These are phyloP conservation scores for Penicillium sp. DNA, from an alignment of 2,329 filamentous ascomycete genomes.

Conservation along the genomic window DNA sequence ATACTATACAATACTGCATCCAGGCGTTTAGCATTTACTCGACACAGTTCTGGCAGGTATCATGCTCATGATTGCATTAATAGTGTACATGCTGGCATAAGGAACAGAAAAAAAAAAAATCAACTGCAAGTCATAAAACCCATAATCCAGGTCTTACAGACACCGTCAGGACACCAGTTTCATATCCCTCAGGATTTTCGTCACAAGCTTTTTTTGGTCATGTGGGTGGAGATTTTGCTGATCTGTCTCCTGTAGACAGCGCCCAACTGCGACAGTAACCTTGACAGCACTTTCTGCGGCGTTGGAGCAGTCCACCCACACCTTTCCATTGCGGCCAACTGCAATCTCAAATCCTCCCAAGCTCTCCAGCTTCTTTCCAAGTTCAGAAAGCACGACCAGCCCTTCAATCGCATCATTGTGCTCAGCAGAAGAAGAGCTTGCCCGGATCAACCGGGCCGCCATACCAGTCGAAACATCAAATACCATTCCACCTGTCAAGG, in stretches of 20 bases:
- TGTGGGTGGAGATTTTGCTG: conserved; percentile 42
- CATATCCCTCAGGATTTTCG: conserved; percentile 37
- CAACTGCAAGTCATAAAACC: conserved; percentile 3
- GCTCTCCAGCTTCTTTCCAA: conserved; percentile 61
- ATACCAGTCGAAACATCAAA: conserved; percentile 72
- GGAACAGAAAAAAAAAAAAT: conserved; percentile 3
- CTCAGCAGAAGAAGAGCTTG: conserved; percentile 32
- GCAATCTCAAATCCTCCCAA: conserved; percentile 74
- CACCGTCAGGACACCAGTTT: conserved; percentile 25
- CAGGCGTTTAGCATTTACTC: neutral
- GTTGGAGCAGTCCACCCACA: conserved; percentile 72
- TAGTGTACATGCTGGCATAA: conserved; percentile 14
- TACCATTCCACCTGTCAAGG: conserved; percentile 74
- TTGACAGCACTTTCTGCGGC: conserved; percentile 51
- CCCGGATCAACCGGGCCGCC: conserved; percentile 60
- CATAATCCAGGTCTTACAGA: conserved; percentile 5
- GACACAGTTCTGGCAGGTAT: neutral
- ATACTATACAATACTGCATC: neutral
- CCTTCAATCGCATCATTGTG: conserved; percentile 47
- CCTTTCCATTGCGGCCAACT: conserved; percentile 79
- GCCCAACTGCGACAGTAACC: conserved; percentile 68
- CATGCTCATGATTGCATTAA: conserved; percentile 7
- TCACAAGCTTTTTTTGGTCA: conserved; percentile 42
- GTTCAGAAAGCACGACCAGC: conserved; percentile 66
- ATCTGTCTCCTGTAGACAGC: conserved; percentile 70